Conservation (phyloP, 257 asterid species). For the Penstemon newberryi region DNA sequence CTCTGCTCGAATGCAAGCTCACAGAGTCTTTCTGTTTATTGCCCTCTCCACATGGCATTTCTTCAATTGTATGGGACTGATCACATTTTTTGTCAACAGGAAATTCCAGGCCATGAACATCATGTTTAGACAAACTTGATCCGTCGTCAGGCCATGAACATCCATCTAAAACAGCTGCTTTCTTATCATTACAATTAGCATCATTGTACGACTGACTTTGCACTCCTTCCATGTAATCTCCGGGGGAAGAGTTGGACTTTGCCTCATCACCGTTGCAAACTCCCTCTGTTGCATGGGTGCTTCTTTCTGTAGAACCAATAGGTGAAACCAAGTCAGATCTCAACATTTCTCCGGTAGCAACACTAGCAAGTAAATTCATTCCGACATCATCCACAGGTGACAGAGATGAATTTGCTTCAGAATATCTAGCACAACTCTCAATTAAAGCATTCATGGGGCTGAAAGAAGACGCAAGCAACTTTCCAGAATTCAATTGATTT, state of each 20-base stretch:
- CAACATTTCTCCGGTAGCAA: constrained; percentile 85
- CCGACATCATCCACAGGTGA: constrained; percentile 83
- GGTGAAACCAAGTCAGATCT: constrained; percentile 59
- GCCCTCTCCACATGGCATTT: constrained; percentile 28
- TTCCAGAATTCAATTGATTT: constrained; percentile 42
- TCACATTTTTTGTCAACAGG: constrained; percentile 34
- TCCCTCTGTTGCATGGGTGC: constrained; percentile 44
- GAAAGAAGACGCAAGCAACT: constrained; percentile 59
- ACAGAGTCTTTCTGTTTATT: constrained; percentile 27
- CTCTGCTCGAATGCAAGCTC: constrained; percentile 30
- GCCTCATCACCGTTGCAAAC: constrained; percentile 46
- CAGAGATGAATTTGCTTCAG: constrained; percentile 66
- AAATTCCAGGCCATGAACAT: constrained; percentile 18
- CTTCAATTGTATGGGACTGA: constrained; percentile 36
- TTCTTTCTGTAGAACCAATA: constrained; percentile 51
- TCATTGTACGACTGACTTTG: constrained; percentile 30
- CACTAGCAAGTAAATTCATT: constrained; percentile 96
- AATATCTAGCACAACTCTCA: constrained; percentile 85
- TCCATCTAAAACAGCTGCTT: constrained; percentile 33
- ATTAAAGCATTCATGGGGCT: constrained; percentile 93
- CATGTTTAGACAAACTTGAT: constrained; percentile 28
- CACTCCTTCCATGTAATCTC: constrained; percentile 29
- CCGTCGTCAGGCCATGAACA: constrained; percentile 38
- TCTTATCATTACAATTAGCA: constrained; percentile 38
- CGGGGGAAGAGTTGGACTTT: constrained; percentile 44